Evolutionary conservation across 257 asterid species (phyloP).

Genomic region (Coffea eugenioides): DNA sequence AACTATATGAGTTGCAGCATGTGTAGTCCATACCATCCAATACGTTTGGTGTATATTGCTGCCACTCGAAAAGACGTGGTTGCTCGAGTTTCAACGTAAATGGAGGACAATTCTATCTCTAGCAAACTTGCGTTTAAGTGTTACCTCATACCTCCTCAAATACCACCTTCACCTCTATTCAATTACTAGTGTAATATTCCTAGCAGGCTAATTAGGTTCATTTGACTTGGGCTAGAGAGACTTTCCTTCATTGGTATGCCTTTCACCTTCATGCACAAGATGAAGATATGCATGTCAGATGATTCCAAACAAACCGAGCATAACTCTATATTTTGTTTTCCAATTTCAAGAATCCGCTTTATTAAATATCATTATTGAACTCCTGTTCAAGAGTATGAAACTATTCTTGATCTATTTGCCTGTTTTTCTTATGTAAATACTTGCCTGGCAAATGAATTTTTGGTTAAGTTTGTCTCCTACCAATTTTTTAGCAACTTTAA

Average conservation of each 20-base stretch:
- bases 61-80: background rate
- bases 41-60: background rate
- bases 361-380: too few relatives aligned
- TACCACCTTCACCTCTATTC: background rate
- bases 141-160: background rate
- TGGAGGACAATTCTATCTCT: constrained; percentile 28
- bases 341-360: too few relatives aligned
- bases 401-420: too few relatives aligned
- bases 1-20: background rate
- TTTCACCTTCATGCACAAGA: background rate
- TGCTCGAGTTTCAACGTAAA: constrained; percentile 29
- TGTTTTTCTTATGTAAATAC: too few relatives aligned
- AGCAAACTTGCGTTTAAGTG: constrained; percentile 19
- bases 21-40: constrained; percentile 2
- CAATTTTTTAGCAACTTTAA: too few relatives aligned
- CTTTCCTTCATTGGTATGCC: constrained; percentile 7
- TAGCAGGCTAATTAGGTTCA: background rate
- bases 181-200: background rate
- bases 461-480: too few relatives aligned
- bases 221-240: background rate
- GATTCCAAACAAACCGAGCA: too few relatives aligned
- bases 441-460: too few relatives aligned
- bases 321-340: too few relatives aligned
- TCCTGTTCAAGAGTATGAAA: too few relatives aligned
- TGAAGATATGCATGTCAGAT: too few relatives aligned